These are phyloP conservation scores for Penicillium antarcticum DNA, from an alignment of 495 filamentous ascomycete genomes.

Conservation along the genomic window DNA sequence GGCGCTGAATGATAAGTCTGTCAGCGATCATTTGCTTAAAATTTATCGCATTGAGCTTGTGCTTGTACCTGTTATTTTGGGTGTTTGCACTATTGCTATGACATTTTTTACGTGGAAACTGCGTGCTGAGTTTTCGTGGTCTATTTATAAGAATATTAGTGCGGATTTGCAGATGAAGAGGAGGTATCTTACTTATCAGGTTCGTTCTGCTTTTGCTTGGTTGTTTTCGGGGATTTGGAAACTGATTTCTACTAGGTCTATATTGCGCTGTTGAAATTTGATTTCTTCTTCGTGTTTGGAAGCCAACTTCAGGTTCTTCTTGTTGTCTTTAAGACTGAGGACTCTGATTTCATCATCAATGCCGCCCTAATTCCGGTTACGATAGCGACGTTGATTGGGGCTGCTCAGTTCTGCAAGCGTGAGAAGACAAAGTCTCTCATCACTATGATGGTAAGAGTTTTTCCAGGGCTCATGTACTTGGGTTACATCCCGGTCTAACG, in stretches of 20 bases:
- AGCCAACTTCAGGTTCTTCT: conserved; percentile 19
- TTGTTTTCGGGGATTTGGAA: background rate
- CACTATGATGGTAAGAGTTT: conserved; percentile 7
- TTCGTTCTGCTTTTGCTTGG: background rate
- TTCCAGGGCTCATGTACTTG: background rate
- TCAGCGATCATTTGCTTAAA: conserved; percentile 2
- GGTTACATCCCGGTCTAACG: background rate
- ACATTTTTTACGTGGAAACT: conserved; percentile 17
- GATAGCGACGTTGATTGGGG: conserved; percentile 5
- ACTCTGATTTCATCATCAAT: conserved; percentile 12
- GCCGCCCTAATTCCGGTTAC: conserved; percentile 12
- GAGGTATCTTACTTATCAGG: conserved; percentile 16
- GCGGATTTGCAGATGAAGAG: conserved; percentile 18
- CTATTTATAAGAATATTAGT: conserved; percentile 17
- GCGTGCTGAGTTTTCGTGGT: conserved; percentile 17
- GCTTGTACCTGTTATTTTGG: conserved; percentile 16
- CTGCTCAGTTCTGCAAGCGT: conserved; percentile 11
- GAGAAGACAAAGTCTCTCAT: conserved; percentile 15
- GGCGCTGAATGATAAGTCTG: background rate
- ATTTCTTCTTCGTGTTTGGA: conserved; percentile 21
- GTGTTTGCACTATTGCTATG: conserved; percentile 14
- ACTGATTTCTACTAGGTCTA: conserved; percentile 7
- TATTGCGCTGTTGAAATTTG: conserved; percentile 19
- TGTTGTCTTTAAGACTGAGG: background rate
- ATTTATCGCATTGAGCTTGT: conserved; percentile 13